Evolutionary conservation across 2,329 filamentous ascomycete species (phyloP).

Genomic region (Chaetomium sp.): DNA sequence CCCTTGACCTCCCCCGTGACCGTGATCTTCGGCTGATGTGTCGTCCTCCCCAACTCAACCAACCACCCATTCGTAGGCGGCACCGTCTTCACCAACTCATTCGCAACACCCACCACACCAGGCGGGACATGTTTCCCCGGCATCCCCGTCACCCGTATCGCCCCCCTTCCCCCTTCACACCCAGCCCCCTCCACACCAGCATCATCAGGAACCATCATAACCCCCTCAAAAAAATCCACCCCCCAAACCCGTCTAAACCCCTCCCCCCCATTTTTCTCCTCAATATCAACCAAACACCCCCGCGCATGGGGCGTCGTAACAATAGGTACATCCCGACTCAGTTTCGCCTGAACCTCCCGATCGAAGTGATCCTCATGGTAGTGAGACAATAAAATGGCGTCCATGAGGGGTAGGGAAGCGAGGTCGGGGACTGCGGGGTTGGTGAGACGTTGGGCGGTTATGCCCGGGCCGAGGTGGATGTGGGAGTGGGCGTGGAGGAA

Average conservation of each 20-base stretch:
- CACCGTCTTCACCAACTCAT: conserved; percentile 37
- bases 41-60: conserved; percentile 49
- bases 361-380: conserved; percentile 52
- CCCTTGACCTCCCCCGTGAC: background rate
- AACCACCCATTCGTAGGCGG: conserved; percentile 64
- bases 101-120: conserved; percentile 33
- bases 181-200: background rate
- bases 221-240: background rate
- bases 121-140: conserved; percentile 57
- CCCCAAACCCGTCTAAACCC: background rate
- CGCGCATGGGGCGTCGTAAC: conserved; percentile 58
- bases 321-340: conserved; percentile 49
- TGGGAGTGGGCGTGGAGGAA: conserved; percentile 54
- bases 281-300: conserved; percentile 36
- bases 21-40: background rate
- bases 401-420: conserved; percentile 51
- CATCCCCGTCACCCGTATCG: conserved; percentile 54
- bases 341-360: conserved; percentile 31
- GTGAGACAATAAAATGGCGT: conserved; percentile 55
- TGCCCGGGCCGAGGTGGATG: conserved; percentile 59
- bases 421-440: conserved; percentile 53
- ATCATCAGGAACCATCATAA: background rate
- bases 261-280: conserved; percentile 10
- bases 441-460: conserved; percentile 46
- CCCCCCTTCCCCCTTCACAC: conserved; percentile 21